Conservation (phyloP, 2,329 filamentous ascomycete genomes). For the Emmonsiellopsis sp. region DNA sequence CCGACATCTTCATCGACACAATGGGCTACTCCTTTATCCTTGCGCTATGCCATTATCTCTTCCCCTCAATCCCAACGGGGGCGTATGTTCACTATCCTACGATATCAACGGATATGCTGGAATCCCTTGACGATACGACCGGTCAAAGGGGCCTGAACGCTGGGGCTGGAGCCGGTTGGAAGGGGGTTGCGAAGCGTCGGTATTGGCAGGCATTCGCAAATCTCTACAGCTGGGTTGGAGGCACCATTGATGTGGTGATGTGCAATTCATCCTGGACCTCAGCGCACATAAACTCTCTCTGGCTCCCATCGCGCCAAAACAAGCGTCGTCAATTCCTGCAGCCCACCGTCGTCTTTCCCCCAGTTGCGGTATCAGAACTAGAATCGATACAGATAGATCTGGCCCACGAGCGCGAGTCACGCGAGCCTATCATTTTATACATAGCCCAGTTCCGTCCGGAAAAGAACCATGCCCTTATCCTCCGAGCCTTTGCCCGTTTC, state of each 20-base stretch:
- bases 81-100: slow-evolving; percentile 98
- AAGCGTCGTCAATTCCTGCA: slow-evolving; percentile 37
- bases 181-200: slow-evolving; percentile 60
- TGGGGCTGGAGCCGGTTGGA: slow-evolving; percentile 63
- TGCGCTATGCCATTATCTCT: slow-evolving; percentile 72
- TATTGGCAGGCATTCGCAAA: slow-evolving; percentile 85
- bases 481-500: slow-evolving; percentile 75
- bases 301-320: slow-evolving; percentile 47
- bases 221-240: slow-evolving; percentile 73
- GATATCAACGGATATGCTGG: slow-evolving; percentile 95
- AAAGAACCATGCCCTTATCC: slow-evolving; percentile 85
- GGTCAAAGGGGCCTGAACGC: slow-evolving; percentile 70
- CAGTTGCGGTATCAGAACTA: slow-evolving; percentile 80
- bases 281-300: slow-evolving; percentile 67
- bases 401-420: slow-evolving; percentile 53
- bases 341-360: slow-evolving; percentile 71
- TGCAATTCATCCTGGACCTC: slow-evolving; percentile 96
- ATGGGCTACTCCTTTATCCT: slow-evolving; percentile 96
- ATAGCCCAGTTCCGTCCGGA: slow-evolving; percentile 97
- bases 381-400: slow-evolving; percentile 61
- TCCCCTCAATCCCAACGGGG: slow-evolving; percentile 68
- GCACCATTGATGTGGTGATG: slow-evolving; percentile 86
- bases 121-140: slow-evolving; percentile 59
- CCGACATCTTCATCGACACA: slow-evolving; percentile 91
- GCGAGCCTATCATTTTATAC: slow-evolving; percentile 70